Percentiles rank a stretch among this genome's conserved stretches.
These are phyloP conservation scores for Sanguinoderma infundibulare DNA, from an alignment of 1,284 basidiomycete species.

Conservation along the genomic window DNA sequence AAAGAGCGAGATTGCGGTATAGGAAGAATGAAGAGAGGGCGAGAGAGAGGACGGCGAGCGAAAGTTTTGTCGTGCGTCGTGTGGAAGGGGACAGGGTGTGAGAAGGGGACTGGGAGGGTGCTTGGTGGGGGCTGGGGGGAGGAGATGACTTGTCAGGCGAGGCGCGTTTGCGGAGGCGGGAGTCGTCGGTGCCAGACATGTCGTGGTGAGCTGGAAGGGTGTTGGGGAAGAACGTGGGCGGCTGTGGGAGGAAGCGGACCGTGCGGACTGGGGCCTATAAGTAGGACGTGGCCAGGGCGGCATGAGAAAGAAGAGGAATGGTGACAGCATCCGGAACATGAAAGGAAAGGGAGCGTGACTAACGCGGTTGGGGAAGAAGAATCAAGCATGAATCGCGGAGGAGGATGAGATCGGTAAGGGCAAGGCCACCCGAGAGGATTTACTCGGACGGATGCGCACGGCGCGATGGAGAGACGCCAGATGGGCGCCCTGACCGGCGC, in stretches of 20 bases:
- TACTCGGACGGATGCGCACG: background rate
- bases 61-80: background rate
- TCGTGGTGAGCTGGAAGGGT: background rate
- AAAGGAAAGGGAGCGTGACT: background rate
- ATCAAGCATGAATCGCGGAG: background rate
- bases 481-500: background rate
- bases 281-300: constrained; percentile 1
- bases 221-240: constrained; percentile 1
- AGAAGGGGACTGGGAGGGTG: background rate
- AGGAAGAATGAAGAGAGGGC: constrained; percentile 15
- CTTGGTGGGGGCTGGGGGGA: background rate
- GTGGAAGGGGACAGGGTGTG: background rate
- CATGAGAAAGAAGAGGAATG: constrained; percentile 13
- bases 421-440: background rate
- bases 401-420: background rate
- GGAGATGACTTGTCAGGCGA: constrained; percentile 18
- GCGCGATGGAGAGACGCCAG: background rate
- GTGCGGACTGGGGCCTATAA: constrained; percentile 11
- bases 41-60: constrained; percentile 22
- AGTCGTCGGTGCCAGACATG: constrained; percentile 25
- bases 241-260: constrained; percentile 6
- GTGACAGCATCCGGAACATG: background rate
- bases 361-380: background rate
- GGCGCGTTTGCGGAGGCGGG: constrained; percentile 27
- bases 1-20: constrained; percentile 4